Evolutionary conservation across 2,329 filamentous ascomycete genomes (phyloP).

Genomic region (Colletotrichum lindemuthianum): DNA sequence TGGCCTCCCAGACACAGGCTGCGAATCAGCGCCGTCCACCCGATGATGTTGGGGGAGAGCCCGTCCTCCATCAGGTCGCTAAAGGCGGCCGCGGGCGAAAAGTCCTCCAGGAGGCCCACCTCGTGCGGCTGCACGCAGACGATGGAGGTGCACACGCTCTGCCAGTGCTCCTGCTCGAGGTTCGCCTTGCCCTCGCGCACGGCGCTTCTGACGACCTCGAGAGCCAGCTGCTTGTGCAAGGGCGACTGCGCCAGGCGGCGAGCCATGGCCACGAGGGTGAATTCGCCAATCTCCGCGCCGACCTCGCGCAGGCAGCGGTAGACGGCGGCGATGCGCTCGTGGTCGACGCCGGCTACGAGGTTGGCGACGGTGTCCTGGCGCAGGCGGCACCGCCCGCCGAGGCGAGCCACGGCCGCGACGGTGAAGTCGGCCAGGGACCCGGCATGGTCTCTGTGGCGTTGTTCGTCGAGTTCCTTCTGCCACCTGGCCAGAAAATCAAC

Average conservation of each 20-base stretch:
- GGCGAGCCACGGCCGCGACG: conserved; percentile 34
- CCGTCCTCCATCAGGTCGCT: conserved; percentile 68
- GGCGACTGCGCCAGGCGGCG: conserved; percentile 52
- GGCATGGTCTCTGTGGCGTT: conserved; percentile 10
- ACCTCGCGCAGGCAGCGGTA: conserved; percentile 46
- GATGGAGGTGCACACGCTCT: conserved; percentile 68
- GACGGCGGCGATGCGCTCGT: conserved; percentile 40
- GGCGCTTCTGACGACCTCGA: conserved; percentile 51
- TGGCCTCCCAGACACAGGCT: conserved; percentile 76
- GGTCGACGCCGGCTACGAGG: conserved; percentile 17
- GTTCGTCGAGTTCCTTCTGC: conserved; percentile 6
- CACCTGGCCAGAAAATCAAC: conserved; percentile 45
- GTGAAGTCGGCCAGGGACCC: conserved; percentile 39
- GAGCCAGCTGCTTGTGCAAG: conserved; percentile 53
- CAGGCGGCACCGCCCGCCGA: conserved; percentile 46
- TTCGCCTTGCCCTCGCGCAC: conserved; percentile 52
- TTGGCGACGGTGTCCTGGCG: conserved; percentile 49
- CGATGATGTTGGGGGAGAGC: conserved; percentile 69
- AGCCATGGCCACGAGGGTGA: conserved; percentile 61
- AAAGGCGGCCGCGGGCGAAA: conserved; percentile 63
- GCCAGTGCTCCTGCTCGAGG: conserved; percentile 57
- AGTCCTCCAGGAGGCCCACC: conserved; percentile 38
- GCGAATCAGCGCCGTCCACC: conserved; percentile 74
- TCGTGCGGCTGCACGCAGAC: conserved; percentile 53
- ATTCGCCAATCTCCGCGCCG: conserved; percentile 46